phyloP scores from a whole-genome alignment of 768 basidiomycete species.

The Pluteus cervinus region DNA sequence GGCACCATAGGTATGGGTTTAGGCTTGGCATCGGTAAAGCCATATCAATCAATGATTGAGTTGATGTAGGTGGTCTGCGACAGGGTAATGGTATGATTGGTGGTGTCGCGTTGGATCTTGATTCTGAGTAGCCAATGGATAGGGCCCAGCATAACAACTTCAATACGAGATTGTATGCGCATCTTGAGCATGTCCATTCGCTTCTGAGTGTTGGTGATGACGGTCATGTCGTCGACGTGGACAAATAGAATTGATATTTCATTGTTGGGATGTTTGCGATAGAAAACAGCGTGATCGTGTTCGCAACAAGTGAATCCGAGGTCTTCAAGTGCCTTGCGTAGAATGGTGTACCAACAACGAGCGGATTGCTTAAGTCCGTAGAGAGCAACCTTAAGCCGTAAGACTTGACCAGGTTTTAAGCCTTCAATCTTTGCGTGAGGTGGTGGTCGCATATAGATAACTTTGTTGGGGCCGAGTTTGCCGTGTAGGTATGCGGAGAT shows the following conservation, averaged over 20 bases:
- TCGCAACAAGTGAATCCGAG: constrained; percentile 13
- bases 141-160: constrained; percentile 14
- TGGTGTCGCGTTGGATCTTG: constrained; percentile 18
- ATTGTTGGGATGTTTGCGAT: constrained; percentile 7
- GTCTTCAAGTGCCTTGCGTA: constrained; percentile 14
- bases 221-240: constrained; percentile 20
- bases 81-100: constrained; percentile 17
- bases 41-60: constrained; percentile 12
- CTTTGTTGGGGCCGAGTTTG: constrained; percentile 7
- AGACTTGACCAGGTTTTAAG: constrained; percentile 7
- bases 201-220: constrained; percentile 9
- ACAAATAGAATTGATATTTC: constrained; percentile 15
- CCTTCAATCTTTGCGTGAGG: background rate
- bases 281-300: constrained; percentile 19
- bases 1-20: constrained; percentile 11
- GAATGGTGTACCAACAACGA: constrained; percentile 20
- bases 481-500: constrained; percentile 8
- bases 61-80: constrained; percentile 27
- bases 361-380: constrained; percentile 28
- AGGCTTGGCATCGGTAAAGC: constrained; percentile 16
- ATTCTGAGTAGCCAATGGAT: constrained; percentile 23
- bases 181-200: constrained; percentile 10
- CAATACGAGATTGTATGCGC: constrained; percentile 8
- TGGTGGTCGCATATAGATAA: constrained; percentile 11
- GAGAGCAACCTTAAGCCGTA: constrained; percentile 15